Evolutionary conservation across 495 filamentous ascomycete species (phyloP).

Genomic region (Penicillium atrosanguineum): DNA sequence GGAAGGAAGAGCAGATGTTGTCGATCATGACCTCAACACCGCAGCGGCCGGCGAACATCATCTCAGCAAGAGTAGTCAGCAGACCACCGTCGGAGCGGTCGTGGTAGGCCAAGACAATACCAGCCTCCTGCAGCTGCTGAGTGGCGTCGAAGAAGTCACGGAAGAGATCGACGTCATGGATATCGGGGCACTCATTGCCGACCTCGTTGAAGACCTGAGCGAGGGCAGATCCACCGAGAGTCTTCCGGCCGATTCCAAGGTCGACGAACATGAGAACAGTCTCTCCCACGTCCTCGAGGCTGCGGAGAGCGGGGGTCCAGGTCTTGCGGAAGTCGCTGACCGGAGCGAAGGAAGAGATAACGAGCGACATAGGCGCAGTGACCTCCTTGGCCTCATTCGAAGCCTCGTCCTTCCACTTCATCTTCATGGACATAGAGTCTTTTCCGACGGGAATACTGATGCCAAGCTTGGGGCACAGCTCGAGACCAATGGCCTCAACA

Average conservation of each 20-base stretch:
- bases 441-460: slow-evolving; percentile 95
- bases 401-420: slow-evolving; percentile 81
- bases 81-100: slow-evolving; percentile 92
- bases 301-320: slow-evolving; percentile 87
- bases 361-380: slow-evolving; percentile 83
- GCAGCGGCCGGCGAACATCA: slow-evolving; percentile 97
- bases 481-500: slow-evolving; percentile 87
- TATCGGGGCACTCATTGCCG: slow-evolving; percentile 79
- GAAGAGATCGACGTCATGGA: slow-evolving; percentile 75
- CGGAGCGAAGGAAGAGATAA: slow-evolving; percentile 85
- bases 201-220: slow-evolving; percentile 90
- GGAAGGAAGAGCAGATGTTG: slow-evolving; percentile 52
- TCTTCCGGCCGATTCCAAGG: slow-evolving; percentile 71
- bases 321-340: slow-evolving; percentile 78
- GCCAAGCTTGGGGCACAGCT: slow-evolving; percentile 78
- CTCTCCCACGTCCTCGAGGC: slow-evolving; percentile 84
- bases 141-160: slow-evolving; percentile 92
- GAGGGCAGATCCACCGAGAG: slow-evolving; percentile 87
- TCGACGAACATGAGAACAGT: slow-evolving; percentile 89
- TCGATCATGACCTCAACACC: slow-evolving; percentile 85
- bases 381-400: slow-evolving; percentile 73
- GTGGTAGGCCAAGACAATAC: slow-evolving; percentile 91
- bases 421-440: slow-evolving; percentile 98
- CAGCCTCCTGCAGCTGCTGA: slow-evolving; percentile 78
- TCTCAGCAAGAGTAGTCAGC: slow-evolving; percentile 87